These are phyloP conservation scores for Tetracladium maxilliforme DNA, from an alignment of 2,329 filamentous ascomycete genomes.

Conservation along the genomic window DNA sequence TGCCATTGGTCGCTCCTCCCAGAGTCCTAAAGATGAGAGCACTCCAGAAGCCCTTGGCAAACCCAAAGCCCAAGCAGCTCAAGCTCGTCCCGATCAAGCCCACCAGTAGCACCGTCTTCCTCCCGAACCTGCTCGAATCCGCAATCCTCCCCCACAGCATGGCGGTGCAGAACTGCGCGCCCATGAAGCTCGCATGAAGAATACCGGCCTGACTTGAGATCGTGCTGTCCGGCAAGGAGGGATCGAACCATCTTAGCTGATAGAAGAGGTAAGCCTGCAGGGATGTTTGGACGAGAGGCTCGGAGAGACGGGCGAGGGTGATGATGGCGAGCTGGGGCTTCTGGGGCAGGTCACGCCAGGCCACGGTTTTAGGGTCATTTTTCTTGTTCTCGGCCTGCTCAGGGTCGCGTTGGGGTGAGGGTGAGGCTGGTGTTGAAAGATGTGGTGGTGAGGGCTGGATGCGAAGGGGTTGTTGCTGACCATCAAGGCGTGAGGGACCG, in stretches of 20 bases:
- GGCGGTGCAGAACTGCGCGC: constrained; percentile 69
- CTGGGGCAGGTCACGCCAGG: constrained; percentile 60
- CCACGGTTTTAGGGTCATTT: constrained; percentile 37
- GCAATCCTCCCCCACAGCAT: constrained; percentile 69
- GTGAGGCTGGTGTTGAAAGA: no score
- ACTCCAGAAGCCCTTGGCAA: constrained; percentile 51
- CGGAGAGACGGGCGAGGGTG: constrained; percentile 64
- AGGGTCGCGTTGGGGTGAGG: no score
- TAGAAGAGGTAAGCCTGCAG: constrained; percentile 74
- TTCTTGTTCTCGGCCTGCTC: no score
- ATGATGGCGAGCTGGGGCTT: constrained; percentile 68
- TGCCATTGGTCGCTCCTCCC: constrained; percentile 63
- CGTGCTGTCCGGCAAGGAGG: constrained; percentile 36
- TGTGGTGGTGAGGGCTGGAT: no score
- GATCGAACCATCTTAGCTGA: constrained; percentile 65
- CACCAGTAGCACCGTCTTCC: constrained; percentile 66
- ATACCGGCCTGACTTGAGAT: constrained; percentile 69
- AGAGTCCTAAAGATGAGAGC: constrained; percentile 62
- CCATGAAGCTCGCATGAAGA: constrained; percentile 66
- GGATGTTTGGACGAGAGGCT: constrained; percentile 70
- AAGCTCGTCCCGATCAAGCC: constrained; percentile 49
- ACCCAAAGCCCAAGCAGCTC: constrained; percentile 47
- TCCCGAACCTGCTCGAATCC: constrained; percentile 45
- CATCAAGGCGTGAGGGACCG: no score
- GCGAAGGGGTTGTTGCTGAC: no score